phyloP scores from a whole-genome alignment of 495 filamentous ascomycete genomes.

The Aspergillus diversus region DNA sequence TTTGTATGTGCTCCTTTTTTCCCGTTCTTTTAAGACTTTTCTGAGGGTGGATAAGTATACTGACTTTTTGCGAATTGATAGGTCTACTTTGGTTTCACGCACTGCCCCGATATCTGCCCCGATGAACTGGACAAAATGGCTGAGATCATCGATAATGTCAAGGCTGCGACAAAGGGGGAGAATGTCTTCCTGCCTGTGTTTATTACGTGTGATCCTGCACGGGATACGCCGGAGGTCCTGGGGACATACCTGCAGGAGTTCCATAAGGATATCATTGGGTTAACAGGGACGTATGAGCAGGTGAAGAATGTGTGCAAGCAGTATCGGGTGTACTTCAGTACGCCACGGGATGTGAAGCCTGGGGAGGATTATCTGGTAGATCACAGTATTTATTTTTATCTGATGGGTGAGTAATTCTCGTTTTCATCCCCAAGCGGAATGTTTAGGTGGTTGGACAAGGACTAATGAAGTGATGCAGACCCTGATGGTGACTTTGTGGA shows the following conservation, averaged over 20 bases:
- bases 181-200: conserved; percentile 74
- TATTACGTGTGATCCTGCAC: conserved; percentile 91
- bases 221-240: conserved; percentile 84
- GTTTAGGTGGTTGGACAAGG: neutral
- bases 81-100: conserved; percentile 98
- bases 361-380: conserved; percentile 97
- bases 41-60: neutral
- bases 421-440: neutral
- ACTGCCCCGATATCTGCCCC: conserved; percentile 98
- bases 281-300: conserved; percentile 92
- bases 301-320: conserved; percentile 90
- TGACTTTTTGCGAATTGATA: conserved; percentile 27
- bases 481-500: conserved; percentile 98
- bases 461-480: conserved; percentile 51
- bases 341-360: conserved; percentile 80
- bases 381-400: conserved; percentile 98
- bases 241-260: conserved; percentile 89
- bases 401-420: conserved; percentile 71
- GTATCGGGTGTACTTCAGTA: conserved; percentile 97
- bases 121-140: conserved; percentile 99
- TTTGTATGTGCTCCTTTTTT: conserved; percentile 51
- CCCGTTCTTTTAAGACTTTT: neutral
- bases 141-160: conserved; percentile 82
- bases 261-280: conserved; percentile 81
- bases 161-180: conserved; percentile 49